Conservation (phyloP, 768 basidiomycete species). For the Pleurotus cornucopiae region DNA sequence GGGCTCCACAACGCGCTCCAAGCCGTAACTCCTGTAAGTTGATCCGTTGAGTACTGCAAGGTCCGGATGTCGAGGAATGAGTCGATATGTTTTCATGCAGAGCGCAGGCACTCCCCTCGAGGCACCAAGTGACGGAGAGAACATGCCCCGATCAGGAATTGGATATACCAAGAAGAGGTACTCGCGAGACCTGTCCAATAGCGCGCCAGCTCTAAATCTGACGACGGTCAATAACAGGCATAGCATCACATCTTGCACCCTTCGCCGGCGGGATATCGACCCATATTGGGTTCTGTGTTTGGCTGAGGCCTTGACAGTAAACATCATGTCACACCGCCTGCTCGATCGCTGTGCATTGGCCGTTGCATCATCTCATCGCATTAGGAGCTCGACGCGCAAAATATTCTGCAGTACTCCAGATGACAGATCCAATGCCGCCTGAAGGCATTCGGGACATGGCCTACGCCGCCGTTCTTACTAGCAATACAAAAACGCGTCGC, state of each 20-base stretch:
- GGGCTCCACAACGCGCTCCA: too few species aligned
- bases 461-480: conserved; percentile 10
- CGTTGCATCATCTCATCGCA: not conserved
- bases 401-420: conserved; percentile 1
- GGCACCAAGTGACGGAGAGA: conserved; percentile 8
- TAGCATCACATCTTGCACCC: conserved; percentile 3
- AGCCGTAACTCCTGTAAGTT: not conserved
- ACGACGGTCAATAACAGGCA: not conserved
- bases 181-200: conserved; percentile 1
- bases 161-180: conserved; percentile 7
- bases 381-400: conserved; percentile 4
- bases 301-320: not conserved
- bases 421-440: conserved; percentile 8
- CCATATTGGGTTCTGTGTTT: not conserved
- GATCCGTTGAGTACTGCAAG: not conserved
- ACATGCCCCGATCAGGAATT: conserved; percentile 7
- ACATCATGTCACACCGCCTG: not conserved
- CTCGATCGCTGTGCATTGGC: not conserved
- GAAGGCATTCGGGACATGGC: conserved; percentile 11
- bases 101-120: not conserved
- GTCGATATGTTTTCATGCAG: not conserved
- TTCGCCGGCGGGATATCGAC: conserved; percentile 5
- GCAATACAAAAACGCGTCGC: conserved; percentile 15
- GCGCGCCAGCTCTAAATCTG: not conserved
- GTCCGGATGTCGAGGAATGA: not conserved